Evolutionary conservation across 805 yeast species (phyloP), one percentile per base, ranked within the genome.

Genomic region (Schwanniomyces pseudopolymorphus): DNA sequence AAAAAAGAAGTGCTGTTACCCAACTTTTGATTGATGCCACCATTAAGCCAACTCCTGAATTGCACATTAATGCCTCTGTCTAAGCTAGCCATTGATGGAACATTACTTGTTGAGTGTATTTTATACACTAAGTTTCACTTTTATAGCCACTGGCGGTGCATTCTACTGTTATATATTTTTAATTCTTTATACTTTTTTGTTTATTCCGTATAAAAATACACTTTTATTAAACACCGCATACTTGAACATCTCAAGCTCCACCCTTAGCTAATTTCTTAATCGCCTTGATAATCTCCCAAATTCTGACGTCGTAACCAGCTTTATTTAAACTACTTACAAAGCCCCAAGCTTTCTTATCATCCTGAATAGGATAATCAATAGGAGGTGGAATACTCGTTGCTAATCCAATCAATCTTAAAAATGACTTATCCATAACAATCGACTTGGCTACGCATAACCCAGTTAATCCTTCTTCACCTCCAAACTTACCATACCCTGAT

Each of bases 401-500:
- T 11, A 94, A 75, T 4, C 78, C 77, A 13, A 72, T 50, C 33
- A 64, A 56, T 46, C 77, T 53, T 54, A 89, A 80, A 20, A 92
- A 83, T 39, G 85, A 78, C 52, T 80, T 83, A 69, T 94, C 98
- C 72, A 80, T 86, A 49, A 96, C 90, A 3, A 94, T 80, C 38
- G 95, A 83, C 61, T 94, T 94, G 45, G 89, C 87, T 46, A 83
- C 77, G 64, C 98, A 92, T 39, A 94, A 72, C 0, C 97, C 97
- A 35, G 89, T 80, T 37, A 94, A 74, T 1, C 99, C 99, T 73
- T 94, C 99, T 62, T 86, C 96, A 40, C 99, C 99, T 19, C 97
- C 96, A 71, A 94, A 94, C 63, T 92, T 92, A 47, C 99, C 99
- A 61, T 90, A 94, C 0, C 99, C 99, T 5, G 96, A 87, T 39